phyloP scores from a whole-genome alignment of 2,329 filamentous ascomycete genomes.

The Phoma sp. region DNA sequence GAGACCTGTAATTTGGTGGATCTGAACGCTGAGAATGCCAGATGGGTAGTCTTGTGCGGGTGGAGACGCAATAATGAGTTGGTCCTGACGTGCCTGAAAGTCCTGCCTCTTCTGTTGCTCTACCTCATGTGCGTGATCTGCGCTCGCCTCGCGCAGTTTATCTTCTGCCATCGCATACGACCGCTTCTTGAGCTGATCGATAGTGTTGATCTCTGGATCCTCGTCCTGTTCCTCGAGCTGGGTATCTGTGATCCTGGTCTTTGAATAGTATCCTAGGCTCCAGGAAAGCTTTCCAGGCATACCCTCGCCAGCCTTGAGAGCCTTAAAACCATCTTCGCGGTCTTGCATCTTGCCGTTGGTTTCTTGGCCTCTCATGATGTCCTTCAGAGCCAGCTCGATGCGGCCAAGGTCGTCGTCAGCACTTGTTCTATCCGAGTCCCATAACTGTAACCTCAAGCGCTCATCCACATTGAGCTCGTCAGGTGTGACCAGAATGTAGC shows the following conservation, averaged over 20 bases:
- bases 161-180: conserved; percentile 61
- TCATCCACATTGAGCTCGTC: conserved; percentile 77
- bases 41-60: conserved; percentile 67
- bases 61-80: conserved; percentile 71
- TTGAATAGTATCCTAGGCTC: conserved; percentile 75
- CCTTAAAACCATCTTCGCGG: conserved; percentile 69
- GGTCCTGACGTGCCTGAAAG: conserved; percentile 62
- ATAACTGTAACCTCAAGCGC: conserved; percentile 71
- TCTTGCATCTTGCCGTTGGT: conserved; percentile 68
- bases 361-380: conserved; percentile 65
- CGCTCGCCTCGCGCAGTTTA: conserved; percentile 70
- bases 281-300: conserved; percentile 74
- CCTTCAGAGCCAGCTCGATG: conserved; percentile 71
- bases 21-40: conserved; percentile 72
- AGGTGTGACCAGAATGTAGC: conserved; percentile 71
- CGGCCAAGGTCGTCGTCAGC: conserved; percentile 78
- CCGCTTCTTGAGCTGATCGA: conserved; percentile 65
- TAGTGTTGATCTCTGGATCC: conserved; percentile 62
- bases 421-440: conserved; percentile 76
- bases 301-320: conserved; percentile 67
- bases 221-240: conserved; percentile 68
- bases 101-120: conserved; percentile 73
- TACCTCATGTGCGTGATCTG: conserved; percentile 66
- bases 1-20: conserved; percentile 75
- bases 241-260: conserved; percentile 66